Base-by-base conservation (phyloP, 352 stramenopile species). In the Plasmopara halstedii region DNA sequence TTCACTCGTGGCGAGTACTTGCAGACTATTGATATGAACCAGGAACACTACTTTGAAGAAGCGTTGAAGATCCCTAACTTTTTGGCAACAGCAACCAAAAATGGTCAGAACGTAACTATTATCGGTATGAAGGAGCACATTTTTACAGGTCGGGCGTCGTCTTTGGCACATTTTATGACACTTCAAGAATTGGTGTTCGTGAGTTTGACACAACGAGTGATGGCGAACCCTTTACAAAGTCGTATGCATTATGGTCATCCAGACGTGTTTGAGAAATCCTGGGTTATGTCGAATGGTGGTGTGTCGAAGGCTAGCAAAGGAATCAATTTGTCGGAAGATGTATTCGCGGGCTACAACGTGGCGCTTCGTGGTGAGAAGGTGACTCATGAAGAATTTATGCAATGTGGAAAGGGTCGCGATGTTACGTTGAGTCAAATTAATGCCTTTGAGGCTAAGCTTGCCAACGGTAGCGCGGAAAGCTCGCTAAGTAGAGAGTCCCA, bases 11-110 rank as follows among this genome's bases (percentile, higher is more conserved):
- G 83, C 17, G 83, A 93, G 53, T 90, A 88, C 39, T 41, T 95
- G 9, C 83, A 95, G 51, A 88, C 73, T n/a, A 95, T 95, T 33
- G 83, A 95, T 68, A 93, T 93, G 83, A 95, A 95, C 58, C 83
- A 95, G 42, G 83, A 95, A 34, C 73, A 88, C 41, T 93, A 93
- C 64, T 85, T 93, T 23, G 83, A 95, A 70, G 81, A 93, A 71
- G 75, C 77, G 5, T 68, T 95, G 15, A 95, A 93, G 61, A 94
- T 92, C 35, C 80, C 80, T 10, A 94, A 94, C 50, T 88, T 94
- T 33, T 35, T 94, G 25, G 79, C 80, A 0, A 94, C 80, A 15
- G 80, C 55, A 3, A 91, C 74, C 0, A 58, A 70, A 31, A 67
- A 86, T 6, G 69, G 73, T 18, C 53, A 75, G n/a, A 44, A 87